Base-by-base conservation (phyloP, 2,329 filamentous ascomycete species). In the Ophiocordyceps camponoti-saundersi region DNA sequence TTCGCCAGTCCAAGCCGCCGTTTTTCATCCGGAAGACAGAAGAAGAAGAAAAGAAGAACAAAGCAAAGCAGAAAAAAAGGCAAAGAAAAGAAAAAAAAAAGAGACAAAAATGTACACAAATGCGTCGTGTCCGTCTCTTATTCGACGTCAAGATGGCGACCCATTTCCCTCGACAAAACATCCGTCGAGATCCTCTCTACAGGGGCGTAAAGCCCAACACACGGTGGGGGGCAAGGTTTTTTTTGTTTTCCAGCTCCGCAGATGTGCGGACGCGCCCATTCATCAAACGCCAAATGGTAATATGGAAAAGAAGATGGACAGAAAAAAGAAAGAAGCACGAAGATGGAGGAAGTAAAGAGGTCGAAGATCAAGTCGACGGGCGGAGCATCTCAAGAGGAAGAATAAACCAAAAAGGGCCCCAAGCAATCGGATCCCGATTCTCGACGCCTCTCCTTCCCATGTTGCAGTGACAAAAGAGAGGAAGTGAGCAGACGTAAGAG, bases 401-500 rank as follows among this genome's bases (percentile, higher is more conserved):
- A 13, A 34, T 3, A 34, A 12, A 34, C 6, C 6, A 34, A 16
- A 34, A 3, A 6, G 16, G 32, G 32, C 32, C 13, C 32, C 32
- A 5, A 34, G 5, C 3, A 34, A 3, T 26, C 23, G 8, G 13
- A 11, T 34, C 32, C 3, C 6, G 13, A 34, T 5, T 3, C 32
- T 5, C 4, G 32, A 34, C 32, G 8, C 23, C 8, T 8, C 8
- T 8, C 32, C 13, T 16, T 13, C 16, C 32, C 32, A 34, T 12
- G 39, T 42, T 11, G 6, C 20, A 6, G 39, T 4, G 20, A 20
- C 34, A 47, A 18, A 49, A 45, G 47, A 54, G 48, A 48, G 51
- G 55, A 52, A 49, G 49, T 53, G 56, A 51, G 23, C 4, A 26
- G 23, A 26, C 3, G 11, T 6, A 34, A 34, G 16, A 34, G 54